These are phyloP conservation scores for Nannochloropsis oceanica DNA, from an alignment of 108 stramenopile species.

Conservation along the genomic window DNA sequence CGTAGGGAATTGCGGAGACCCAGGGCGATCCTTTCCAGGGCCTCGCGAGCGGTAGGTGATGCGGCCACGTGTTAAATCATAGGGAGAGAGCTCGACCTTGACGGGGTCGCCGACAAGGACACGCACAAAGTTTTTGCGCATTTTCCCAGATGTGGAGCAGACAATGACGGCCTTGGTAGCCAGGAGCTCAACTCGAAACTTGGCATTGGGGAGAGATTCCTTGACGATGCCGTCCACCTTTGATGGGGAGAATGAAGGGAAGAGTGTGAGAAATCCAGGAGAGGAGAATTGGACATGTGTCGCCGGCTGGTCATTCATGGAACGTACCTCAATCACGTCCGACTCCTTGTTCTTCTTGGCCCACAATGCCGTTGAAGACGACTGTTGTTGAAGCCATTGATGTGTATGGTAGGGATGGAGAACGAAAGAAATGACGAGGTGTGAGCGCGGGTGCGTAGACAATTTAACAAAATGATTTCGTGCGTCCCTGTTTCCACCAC, in stretches of 20 bases:
- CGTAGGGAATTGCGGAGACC: not conserved
- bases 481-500: too few relatives aligned
- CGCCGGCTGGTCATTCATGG: not conserved
- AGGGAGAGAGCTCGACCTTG: constrained; percentile 33
- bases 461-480: too few relatives aligned
- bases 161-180: constrained; percentile 33
- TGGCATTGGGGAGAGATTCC: constrained; percentile 38
- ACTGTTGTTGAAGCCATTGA: not conserved
- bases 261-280: not conserved
- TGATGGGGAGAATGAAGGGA: not conserved
- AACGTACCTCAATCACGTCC: not conserved
- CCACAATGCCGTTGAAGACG: not conserved
- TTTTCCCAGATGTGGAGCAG: constrained; percentile 34
- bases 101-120: constrained; percentile 41
- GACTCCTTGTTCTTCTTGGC: not conserved
- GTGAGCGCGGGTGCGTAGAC: too few relatives aligned
- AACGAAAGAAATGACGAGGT: too few relatives aligned
- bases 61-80: constrained; percentile 37
- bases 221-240: constrained; percentile 36
- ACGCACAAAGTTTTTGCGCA: constrained; percentile 41
- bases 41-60: constrained; percentile 28
- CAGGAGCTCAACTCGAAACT: constrained; percentile 34
- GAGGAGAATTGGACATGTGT: not conserved
- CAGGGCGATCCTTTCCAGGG: not conserved
- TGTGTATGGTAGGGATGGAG: too few relatives aligned